phyloP scores from a whole-genome alignment of 148 eudicot species.

The Beta vulgaris region DNA sequence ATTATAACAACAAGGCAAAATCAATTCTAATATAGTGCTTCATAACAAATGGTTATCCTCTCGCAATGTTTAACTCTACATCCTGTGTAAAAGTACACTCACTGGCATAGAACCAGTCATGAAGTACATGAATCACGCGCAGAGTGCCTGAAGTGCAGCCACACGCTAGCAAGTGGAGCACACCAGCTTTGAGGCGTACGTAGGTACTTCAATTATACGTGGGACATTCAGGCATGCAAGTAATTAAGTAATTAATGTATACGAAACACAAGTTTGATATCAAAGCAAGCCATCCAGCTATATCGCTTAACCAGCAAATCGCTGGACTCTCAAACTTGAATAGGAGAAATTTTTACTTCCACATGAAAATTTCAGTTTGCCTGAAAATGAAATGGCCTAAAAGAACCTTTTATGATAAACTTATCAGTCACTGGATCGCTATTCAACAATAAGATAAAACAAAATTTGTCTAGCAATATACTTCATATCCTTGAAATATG shows the following conservation, averaged over 20 bases:
- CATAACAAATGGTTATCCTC: too few species aligned
- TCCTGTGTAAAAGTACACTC: too few species aligned
- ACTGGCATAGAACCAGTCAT: too few species aligned
- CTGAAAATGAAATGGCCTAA: background rate
- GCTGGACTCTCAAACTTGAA: background rate
- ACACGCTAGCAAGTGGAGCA: too few species aligned
- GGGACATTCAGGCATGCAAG: background rate
- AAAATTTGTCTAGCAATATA: background rate
- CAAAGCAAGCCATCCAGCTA: background rate
- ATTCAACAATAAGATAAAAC: background rate
- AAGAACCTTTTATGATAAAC: background rate
- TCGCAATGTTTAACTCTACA: too few species aligned
- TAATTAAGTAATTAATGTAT: background rate
- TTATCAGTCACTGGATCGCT: background rate
- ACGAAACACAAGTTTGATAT: background rate
- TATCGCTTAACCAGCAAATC: background rate
- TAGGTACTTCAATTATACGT: too few species aligned
- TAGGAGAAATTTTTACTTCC: background rate
- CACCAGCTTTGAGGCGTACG: too few species aligned
- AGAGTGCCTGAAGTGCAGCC: too few species aligned
- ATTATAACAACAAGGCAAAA: too few species aligned
- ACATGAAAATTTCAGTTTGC: background rate
- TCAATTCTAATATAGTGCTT: too few species aligned
- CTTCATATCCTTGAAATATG: conserved; percentile 8
- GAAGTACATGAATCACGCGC: too few species aligned